Base-by-base conservation (phyloP, 2,329 filamentous ascomycete genomes). In the Phialocephala sp. region DNA sequence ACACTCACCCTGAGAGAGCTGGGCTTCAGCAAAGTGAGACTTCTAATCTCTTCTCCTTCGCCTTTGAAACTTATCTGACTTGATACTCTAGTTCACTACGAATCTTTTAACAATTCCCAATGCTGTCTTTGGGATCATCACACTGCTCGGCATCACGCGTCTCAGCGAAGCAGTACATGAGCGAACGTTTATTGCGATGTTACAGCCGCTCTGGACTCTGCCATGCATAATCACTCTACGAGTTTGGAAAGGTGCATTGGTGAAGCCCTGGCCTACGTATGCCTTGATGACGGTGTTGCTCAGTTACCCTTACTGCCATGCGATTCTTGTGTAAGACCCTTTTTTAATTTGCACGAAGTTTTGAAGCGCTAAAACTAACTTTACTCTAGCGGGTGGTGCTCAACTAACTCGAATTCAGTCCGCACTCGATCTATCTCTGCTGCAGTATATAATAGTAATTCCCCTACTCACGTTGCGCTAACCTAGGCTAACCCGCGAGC, bases 361-460 rank as follows among this genome's bases (percentile, higher is more conserved):
- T 11, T 11, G 9, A 9, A 8, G n/a, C 11, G 4, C 45, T 22
- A 11, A 20, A 50, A 50, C 12, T 50, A n/a, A 50, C 20, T 22
- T 24, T 22, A 14, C 20, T 20, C n/a, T 18, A 55, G 52, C 9
- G 80, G 74, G 18, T 84, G 82, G 81, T 80, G 79, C 66, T 81
- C 79, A 4, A 80, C 84, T 63, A 91, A 90, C 72, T 84, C 86
- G 1, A 88, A 89, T 66, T 82, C 84, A 1, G 87, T 91, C 11
- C 81, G 88, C 11, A 86, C 85, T 1, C 80, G 88, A 5, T 86
- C 87, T 1, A 86, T 91, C 0, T 85, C 86, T 0, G 84, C 86
- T 0, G 87, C 86, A 0, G 76, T 87, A 12, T 90, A 90, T 76
- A 90, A 90, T 71, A 72, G 52, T 55, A 55, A 35, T 24, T 55